Evolutionary conservation across 1,284 basidiomycete genomes (phyloP), one percentile per base, ranked within the genome.

Genomic region (Heterobasidion irregulare): DNA sequence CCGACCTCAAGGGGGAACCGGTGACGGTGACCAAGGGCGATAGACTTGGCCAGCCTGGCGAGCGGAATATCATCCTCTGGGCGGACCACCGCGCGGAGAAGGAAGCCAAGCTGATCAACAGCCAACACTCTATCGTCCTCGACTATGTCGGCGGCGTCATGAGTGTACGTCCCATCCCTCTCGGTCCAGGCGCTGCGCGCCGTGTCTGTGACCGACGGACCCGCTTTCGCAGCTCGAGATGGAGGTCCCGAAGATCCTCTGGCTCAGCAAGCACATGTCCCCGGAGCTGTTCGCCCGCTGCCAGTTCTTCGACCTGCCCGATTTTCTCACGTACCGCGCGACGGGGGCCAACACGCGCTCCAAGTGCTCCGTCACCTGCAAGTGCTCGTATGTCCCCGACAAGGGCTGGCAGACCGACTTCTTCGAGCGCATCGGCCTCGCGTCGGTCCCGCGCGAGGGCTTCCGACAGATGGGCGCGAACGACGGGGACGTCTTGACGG

Each of bases 271-370:
- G 58, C 79, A 92, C 72, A 95, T 98, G 92, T 69, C 80, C 2
- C 66, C 80, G 0, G 74, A 80, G 12, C 75, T 75, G n/a, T 99
- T 99, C 72, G 75, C 83, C 48, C 73, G 79, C 53, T 94, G 88
- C 73, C 89, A 93, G 70, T 96, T 99, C 76, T 99, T 97, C 70
- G 97, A 99, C 71, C 81, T 99, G 32, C 96, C 96, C 13, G 96
- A 99, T 73, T 98, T 87, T 74, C 81, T 99, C 54, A 97, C 96
- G 0, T 99, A 94, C 75, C 86, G 85, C 54, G 92, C 94, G 3
- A 99, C 97, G 1, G 78, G 77, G 19, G 79, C 84, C 58, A 75
- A 76, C 60, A 88, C 89, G 6, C 86, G 96, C 35, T 97, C 93
- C 3, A 87, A 83, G 68, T 98, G 96, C 72, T 98, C 94, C 1